Percentiles rank a stretch among this genome's conserved stretches.
Conservation (phyloP, 176 grass and related monocot species). For the Oryza longistaminata region DNA sequence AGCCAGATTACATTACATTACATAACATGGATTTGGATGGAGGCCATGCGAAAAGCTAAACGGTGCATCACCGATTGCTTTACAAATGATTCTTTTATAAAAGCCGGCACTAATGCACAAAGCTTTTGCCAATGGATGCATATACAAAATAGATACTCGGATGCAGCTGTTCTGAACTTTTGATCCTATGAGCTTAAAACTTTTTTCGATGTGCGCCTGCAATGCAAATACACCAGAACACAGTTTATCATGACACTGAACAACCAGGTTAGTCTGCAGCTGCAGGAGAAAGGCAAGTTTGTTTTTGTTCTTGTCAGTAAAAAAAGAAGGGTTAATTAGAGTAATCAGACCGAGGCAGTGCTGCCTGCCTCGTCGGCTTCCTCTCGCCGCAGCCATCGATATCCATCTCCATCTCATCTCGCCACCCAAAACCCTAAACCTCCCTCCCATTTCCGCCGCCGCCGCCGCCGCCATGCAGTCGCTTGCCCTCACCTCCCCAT, state of each 20-base stretch:
- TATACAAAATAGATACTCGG: neutral
- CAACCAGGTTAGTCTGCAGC: too few species aligned
- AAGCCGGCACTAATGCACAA: neutral
- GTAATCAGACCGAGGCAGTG: neutral
- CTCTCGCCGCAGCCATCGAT: constrained; percentile 9
- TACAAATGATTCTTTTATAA: neutral
- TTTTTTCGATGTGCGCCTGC: neutral
- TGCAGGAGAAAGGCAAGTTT: neutral
- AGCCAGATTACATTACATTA: too few species aligned
- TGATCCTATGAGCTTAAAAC: neutral
- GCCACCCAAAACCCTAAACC: constrained; percentile 43
- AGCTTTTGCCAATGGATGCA: neutral
- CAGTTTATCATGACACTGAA: neutral
- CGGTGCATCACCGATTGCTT: neutral
- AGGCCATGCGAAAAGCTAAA: too few species aligned
- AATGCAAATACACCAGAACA: neutral
- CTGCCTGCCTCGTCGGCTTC: constrained; percentile 19
- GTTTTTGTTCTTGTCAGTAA: neutral
- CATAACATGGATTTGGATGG: too few species aligned
- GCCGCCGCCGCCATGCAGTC: constrained; percentile 68
- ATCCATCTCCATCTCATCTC: neutral
- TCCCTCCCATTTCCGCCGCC: constrained; percentile 6
- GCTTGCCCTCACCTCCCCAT: constrained; percentile 44
- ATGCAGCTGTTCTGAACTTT: neutral
- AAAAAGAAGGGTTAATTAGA: neutral